phyloP scores from a whole-genome alignment of 257 asterid species.

The Penstemon eatonii region DNA sequence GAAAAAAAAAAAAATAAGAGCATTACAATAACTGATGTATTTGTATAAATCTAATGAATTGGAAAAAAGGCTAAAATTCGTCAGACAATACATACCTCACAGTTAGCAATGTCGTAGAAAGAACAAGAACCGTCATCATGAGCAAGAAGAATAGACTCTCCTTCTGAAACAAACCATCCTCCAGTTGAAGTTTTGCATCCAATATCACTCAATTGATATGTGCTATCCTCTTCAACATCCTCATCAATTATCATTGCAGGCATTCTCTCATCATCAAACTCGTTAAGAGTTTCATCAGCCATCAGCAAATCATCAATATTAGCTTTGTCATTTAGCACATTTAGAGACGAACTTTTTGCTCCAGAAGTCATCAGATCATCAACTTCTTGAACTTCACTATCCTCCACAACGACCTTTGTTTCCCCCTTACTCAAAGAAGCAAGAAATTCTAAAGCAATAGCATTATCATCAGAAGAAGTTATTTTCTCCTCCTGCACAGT shows the following conservation, averaged over 20 bases:
- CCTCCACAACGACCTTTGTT: conserved; percentile 29
- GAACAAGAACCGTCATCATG: conserved; percentile 82
- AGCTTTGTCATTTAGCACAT: conserved; percentile 32
- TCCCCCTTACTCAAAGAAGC: conserved; percentile 43
- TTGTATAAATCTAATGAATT: neutral
- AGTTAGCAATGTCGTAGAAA: conserved; percentile 66
- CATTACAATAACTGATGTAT: neutral
- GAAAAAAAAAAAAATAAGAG: neutral
- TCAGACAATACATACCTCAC: conserved; percentile 52
- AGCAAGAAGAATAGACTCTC: conserved; percentile 76
- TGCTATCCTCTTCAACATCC: conserved; percentile 49
- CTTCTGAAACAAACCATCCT: conserved; percentile 95
- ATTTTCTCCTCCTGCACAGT: conserved; percentile 33
- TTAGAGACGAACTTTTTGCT: conserved; percentile 33
- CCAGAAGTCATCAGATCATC: conserved; percentile 39
- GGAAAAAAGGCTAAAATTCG: no score
- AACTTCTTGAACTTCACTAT: conserved; percentile 49
- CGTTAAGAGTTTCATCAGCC: conserved; percentile 66
- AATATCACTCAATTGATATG: conserved; percentile 48
- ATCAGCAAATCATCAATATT: conserved; percentile 44
- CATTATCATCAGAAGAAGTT: conserved; percentile 37
- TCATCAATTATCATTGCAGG: conserved; percentile 53
- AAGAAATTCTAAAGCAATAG: conserved; percentile 48
- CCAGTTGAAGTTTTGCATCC: conserved; percentile 71
- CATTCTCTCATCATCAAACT: conserved; percentile 55